These are phyloP conservation scores for Waltergamsia citrina DNA, from an alignment of 2,329 filamentous ascomycete species.

Conservation along the genomic window DNA sequence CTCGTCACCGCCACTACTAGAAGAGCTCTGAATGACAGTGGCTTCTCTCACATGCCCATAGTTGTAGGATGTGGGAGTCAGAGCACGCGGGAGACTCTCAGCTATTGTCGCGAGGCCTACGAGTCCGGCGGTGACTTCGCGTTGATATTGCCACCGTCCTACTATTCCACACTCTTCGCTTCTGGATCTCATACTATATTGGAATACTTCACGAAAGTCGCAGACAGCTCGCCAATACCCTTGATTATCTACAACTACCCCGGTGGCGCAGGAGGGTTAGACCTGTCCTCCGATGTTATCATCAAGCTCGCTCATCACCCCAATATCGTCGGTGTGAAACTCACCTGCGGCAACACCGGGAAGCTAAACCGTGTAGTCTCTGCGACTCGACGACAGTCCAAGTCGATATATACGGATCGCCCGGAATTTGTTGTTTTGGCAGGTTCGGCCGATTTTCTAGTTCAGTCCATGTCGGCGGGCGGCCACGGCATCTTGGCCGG, in stretches of 20 bases:
- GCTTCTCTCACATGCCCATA: slow-evolving; percentile 54
- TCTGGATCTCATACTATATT: slow-evolving; percentile 24
- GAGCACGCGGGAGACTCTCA: slow-evolving; percentile 65
- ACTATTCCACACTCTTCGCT: slow-evolving; percentile 63
- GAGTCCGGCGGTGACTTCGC: slow-evolving; percentile 66
- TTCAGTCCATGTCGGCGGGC: slow-evolving; percentile 27
- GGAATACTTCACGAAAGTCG: slow-evolving; percentile 55
- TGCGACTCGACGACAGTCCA: slow-evolving; percentile 6
- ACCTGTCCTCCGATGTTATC: slow-evolving; percentile 51
- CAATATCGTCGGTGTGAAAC: slow-evolving; percentile 56
- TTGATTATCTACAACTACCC: slow-evolving; percentile 60
- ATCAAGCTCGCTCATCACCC: slow-evolving; percentile 36
- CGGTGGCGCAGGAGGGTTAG: slow-evolving; percentile 48
- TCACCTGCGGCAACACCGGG: slow-evolving; percentile 57
- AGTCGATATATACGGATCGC: slow-evolving; percentile 3
- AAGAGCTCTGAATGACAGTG: slow-evolving; percentile 49
- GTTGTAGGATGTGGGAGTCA: slow-evolving; percentile 71
- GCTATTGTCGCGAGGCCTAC: slow-evolving; percentile 60
- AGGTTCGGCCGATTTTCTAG: slow-evolving; percentile 30
- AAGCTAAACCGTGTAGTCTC: slow-evolving; percentile 44
- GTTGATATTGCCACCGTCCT: slow-evolving; percentile 66
- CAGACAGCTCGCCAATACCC: slow-evolving; percentile 48
- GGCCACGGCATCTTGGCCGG: slow-evolving; percentile 30
- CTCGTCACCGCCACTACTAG: slow-evolving; percentile 48
- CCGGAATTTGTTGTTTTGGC: slow-evolving; percentile 25